These are phyloP conservation scores for Gigaspora rosea DNA, from an alignment of 192 early-diverging fungal genomes.

Conservation along the genomic window DNA sequence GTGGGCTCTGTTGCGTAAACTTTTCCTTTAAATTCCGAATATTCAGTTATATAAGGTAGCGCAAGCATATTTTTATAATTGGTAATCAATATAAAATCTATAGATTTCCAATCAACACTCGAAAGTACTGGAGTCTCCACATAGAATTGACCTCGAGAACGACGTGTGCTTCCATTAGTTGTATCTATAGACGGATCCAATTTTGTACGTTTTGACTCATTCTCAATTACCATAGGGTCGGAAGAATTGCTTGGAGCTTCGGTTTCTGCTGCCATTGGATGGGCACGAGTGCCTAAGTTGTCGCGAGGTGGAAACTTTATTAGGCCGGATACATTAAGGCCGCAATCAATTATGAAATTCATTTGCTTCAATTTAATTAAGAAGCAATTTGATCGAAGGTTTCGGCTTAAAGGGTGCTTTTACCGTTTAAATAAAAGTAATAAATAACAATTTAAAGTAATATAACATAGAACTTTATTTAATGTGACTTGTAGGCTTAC, in stretches of 20 bases:
- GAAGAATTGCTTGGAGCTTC: conserved; percentile 13
- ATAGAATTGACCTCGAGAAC: conserved; percentile 34
- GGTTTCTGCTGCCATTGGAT: conserved; percentile 1
- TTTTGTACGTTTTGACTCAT: conserved; percentile 14
- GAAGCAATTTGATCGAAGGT: conserved; percentile 39
- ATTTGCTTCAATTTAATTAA: conserved; percentile 45
- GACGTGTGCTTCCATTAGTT: neutral
- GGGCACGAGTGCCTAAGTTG: neutral
- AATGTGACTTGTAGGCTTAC: no score
- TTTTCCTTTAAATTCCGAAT: conserved; percentile 72
- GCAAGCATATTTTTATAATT: conserved; percentile 75
- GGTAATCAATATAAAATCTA: conserved; percentile 78
- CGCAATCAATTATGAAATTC: conserved; percentile 48
- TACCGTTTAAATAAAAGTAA: neutral
- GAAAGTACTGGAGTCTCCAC: conserved; percentile 52
- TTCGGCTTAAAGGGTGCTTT: conserved; percentile 10
- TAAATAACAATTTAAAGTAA: neutral
- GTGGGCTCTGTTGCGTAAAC: conserved; percentile 83
- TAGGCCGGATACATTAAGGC: conserved; percentile 32
- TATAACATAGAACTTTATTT: neutral
- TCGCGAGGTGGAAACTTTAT: conserved; percentile 6
- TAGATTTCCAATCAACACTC: conserved; percentile 61
- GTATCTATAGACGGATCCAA: neutral
- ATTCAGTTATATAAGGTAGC: conserved; percentile 83
- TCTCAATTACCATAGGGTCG: neutral